Evolutionary conservation across 2,329 filamentous ascomycete species (phyloP).

Genomic region (Bipolaris zeicola): DNA sequence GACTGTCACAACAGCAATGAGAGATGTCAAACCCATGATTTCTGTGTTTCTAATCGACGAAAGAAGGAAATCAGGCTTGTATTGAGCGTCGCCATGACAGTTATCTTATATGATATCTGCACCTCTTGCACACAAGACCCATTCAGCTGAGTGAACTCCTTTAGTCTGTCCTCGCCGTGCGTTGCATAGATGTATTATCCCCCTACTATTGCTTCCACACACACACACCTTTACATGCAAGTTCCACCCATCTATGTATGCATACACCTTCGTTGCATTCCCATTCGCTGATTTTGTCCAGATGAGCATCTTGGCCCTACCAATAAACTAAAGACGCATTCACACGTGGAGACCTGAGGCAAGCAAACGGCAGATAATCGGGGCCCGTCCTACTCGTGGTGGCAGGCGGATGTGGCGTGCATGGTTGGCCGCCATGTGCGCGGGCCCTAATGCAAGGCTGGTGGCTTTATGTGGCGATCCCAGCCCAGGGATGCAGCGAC

Average conservation of each 20-base stretch:
- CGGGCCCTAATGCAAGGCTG: conserved; percentile 12
- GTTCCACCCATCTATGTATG: conserved; percentile 9
- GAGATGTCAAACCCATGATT: conserved; percentile 19
- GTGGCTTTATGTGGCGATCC: conserved; percentile 16
- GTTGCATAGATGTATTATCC: neutral
- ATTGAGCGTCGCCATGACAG: neutral
- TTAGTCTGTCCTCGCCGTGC: neutral
- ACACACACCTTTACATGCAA: neutral
- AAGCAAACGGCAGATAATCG: neutral
- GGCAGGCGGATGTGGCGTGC: conserved; percentile 16
- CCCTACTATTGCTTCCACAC: conserved; percentile 3
- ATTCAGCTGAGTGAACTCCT: conserved; percentile 4
- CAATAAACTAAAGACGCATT: conserved; percentile 3
- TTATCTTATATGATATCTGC: neutral
- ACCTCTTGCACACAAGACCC: conserved; percentile 9
- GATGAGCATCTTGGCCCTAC: conserved; percentile 1
- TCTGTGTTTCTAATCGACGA: neutral
- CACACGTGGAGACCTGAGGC: conserved; percentile 4
- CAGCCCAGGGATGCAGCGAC: conserved; percentile 10
- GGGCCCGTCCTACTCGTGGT: conserved; percentile 4
- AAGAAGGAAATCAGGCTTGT: neutral
- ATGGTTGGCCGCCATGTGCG: conserved; percentile 18
- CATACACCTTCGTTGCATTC: neutral
- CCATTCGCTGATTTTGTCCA: conserved; percentile 3
- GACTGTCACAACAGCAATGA: conserved; percentile 15